Evolutionary conservation across 2,329 filamentous ascomycete species (phyloP), one percentile per base, ranked within the genome.

Genomic region (Apiospora kogelbergensis): DNA sequence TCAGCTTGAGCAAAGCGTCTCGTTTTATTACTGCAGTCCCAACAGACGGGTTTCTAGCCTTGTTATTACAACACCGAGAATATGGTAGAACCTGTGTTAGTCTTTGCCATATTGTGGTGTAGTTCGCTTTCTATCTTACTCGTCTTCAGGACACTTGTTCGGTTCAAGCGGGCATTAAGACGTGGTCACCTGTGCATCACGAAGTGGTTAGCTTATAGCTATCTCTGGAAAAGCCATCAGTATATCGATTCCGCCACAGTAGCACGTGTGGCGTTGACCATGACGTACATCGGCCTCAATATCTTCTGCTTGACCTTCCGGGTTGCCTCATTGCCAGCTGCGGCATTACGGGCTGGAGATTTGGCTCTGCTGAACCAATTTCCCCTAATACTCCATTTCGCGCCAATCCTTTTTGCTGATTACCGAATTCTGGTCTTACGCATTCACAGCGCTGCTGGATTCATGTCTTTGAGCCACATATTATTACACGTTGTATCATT

Each of bases 121-220:
- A n/a, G n/a, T n/a, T n/a, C n/a, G n/a, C n/a, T n/a, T n/a, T n/a
- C n/a, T n/a, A n/a, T n/a, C n/a, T n/a, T n/a, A n/a, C n/a, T n/a
- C n/a, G n/a, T n/a, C n/a, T n/a, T n/a, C n/a, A n/a, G n/a, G n/a
- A n/a, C n/a, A n/a, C n/a, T n/a, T n/a, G n/a, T n/a, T n/a, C n/a
- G n/a, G n/a, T n/a, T n/a, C n/a, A n/a, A n/a, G n/a, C n/a, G n/a
- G n/a, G n/a, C n/a, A n/a, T n/a, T n/a, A n/a, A n/a, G n/a, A n/a
- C n/a, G n/a, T n/a, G n/a, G n/a, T n/a, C n/a, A n/a, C n/a, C n/a
- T n/a, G n/a, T n/a, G n/a, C n/a, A n/a, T n/a, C n/a, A n/a, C n/a
- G n/a, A n/a, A n/a, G n/a, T n/a, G n/a, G n/a, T n/a, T 66, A 45
- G 41, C 40, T 41, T 63, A 63, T 22, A 63, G 57, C 30, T 63